Evolutionary conservation across 257 asterid species (phyloP).

Genomic region (Ajuga chamaepitys): DNA sequence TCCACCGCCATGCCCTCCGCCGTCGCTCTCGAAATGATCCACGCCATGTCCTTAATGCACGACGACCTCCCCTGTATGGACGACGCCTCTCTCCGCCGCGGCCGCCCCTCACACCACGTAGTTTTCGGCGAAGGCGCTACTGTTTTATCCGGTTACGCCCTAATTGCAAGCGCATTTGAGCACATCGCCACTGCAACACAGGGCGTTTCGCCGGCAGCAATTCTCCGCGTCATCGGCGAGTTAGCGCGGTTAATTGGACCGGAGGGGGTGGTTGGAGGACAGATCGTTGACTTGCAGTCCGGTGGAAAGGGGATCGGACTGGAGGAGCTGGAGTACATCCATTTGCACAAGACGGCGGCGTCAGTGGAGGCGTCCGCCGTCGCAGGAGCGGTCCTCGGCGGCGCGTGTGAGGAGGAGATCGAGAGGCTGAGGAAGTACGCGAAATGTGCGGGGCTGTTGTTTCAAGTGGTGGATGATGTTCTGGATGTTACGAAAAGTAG

Average conservation of each 20-base stretch:
- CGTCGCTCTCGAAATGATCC: neutral
- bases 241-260: neutral
- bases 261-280: neutral
- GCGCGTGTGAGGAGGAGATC: neutral
- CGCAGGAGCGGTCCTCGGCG: neutral
- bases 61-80: slow-evolving; percentile 6
- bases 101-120: neutral
- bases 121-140: neutral
- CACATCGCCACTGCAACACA: neutral
- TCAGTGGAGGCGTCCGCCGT: neutral
- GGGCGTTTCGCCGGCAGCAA: neutral
- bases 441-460: neutral
- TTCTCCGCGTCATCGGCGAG: neutral
- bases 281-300: neutral
- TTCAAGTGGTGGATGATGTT: slow-evolving; percentile 1
- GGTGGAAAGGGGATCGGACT: neutral
- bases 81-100: neutral
- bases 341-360: neutral
- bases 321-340: slow-evolving; percentile 2
- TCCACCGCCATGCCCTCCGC: neutral
- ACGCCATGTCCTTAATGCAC: slow-evolving; percentile 1
- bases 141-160: neutral
- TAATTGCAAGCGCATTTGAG: neutral
- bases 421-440: slow-evolving; percentile 2
- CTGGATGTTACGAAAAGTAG: neutral